These are phyloP conservation scores for Chenopodium suecicum DNA, from an alignment of 148 eudicot species.

Conservation along the genomic window DNA sequence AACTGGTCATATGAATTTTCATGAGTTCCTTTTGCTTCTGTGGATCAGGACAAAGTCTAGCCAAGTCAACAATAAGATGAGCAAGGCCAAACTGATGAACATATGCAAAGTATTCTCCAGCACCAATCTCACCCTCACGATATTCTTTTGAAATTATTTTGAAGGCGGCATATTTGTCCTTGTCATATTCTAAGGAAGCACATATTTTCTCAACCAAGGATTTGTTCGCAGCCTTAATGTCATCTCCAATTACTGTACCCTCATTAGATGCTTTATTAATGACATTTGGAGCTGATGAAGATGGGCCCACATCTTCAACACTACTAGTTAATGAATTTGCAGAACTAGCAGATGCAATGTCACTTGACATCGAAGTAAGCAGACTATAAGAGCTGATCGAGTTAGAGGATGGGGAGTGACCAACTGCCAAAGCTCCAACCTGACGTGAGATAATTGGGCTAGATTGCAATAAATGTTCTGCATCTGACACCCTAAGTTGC, in stretches of 20 bases:
- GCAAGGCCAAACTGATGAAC: slow-evolving; percentile 79
- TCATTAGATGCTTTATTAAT: slow-evolving; percentile 28
- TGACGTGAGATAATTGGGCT: slow-evolving; percentile 31
- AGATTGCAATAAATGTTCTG: slow-evolving; percentile 33
- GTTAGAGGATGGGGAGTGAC: slow-evolving; percentile 18
- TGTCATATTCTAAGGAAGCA: slow-evolving; percentile 55
- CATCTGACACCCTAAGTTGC: slow-evolving; percentile 28
- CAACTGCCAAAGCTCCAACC: slow-evolving; percentile 15
- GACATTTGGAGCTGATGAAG: slow-evolving; percentile 48
- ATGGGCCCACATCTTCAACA: slow-evolving; percentile 42
- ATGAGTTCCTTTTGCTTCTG: slow-evolving; percentile 61
- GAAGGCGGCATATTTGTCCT: slow-evolving; percentile 60
- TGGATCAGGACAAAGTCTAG: slow-evolving; percentile 71
- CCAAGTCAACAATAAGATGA: slow-evolving; percentile 72
- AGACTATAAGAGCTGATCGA: slow-evolving; percentile 5
- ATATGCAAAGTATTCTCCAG: slow-evolving; percentile 52
- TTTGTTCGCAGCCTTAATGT: slow-evolving; percentile 56
- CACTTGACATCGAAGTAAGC: slow-evolving; percentile 9
- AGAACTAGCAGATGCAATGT: slow-evolving; percentile 31
- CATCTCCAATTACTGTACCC: slow-evolving; percentile 34
- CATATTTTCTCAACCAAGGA: slow-evolving; percentile 70
- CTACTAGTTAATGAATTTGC: slow-evolving; percentile 25
- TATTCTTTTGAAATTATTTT: slow-evolving; percentile 70
- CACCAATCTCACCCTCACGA: slow-evolving; percentile 64
- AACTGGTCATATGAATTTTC: slow-evolving; percentile 41